Evolutionary conservation across 345 rosid species (phyloP).

Genomic region (Gossypium rotundifolium): DNA sequence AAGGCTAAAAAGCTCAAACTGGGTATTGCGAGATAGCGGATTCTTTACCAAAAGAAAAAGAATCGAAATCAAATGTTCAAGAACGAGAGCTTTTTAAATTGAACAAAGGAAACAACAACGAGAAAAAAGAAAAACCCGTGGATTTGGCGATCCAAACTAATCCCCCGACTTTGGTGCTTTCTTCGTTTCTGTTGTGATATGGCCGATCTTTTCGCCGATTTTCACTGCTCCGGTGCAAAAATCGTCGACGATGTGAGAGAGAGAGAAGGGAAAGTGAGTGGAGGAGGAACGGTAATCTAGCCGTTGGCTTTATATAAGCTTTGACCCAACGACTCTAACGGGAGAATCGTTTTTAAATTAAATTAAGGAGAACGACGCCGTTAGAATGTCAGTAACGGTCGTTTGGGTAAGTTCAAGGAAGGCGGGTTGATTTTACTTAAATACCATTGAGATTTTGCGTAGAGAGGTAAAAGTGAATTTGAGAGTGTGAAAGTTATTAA

Average conservation of each 20-base stretch:
- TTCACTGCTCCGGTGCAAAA: slow-evolving; percentile 19
- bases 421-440: background rate
- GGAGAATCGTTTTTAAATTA: background rate
- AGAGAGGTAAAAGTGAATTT: too few relatives aligned
- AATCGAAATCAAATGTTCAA: slow-evolving; percentile 28
- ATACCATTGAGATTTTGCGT: background rate
- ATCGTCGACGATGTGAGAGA: slow-evolving; percentile 20
- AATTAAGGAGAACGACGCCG: background rate
- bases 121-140: background rate
- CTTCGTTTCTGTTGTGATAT: slow-evolving; percentile 7
- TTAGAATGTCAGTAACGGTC: slow-evolving; percentile 8
- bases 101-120: background rate
- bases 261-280: background rate
- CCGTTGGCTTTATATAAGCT: slow-evolving; percentile 43
- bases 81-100: slow-evolving; percentile 10
- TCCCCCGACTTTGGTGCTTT: slow-evolving; percentile 12
- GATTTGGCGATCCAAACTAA: slow-evolving; percentile 6
- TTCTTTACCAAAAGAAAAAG: slow-evolving; percentile 32
- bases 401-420: slow-evolving; percentile 10
- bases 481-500: background rate
- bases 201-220: slow-evolving; percentile 34
- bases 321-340: slow-evolving; percentile 27
- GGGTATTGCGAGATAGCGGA: background rate
- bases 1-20: background rate
- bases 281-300: slow-evolving; percentile 20